A percentile compares a stretch with the other conserved stretches of the same genome.
These are phyloP conservation scores for Ulota crispa DNA, from an alignment of 225 moss, liverwort and hornwort genomes.

Conservation along the genomic window DNA sequence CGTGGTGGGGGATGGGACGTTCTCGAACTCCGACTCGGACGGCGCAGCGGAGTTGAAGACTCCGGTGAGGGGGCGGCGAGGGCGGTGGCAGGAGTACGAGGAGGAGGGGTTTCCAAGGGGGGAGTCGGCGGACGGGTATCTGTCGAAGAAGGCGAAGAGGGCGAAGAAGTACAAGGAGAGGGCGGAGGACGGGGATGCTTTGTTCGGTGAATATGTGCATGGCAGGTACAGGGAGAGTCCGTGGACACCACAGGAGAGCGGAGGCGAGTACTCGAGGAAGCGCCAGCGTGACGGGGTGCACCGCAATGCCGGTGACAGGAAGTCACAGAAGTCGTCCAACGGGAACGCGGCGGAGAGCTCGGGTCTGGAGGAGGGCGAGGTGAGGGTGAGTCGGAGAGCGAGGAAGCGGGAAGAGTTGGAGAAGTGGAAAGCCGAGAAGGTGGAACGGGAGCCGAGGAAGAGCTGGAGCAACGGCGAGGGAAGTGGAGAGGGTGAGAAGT, in stretches of 20 bases:
- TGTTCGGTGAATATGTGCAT: not conserved
- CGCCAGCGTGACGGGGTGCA: conserved; percentile 19
- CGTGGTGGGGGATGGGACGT: conserved; percentile 50
- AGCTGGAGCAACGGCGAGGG: conserved; percentile 11
- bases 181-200: conserved; percentile 26
- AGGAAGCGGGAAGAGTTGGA: conserved; percentile 32
- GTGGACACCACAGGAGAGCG: not conserved
- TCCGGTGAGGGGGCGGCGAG: conserved; percentile 36
- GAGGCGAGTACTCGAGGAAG: conserved; percentile 40
- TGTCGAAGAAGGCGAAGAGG: conserved; percentile 49
- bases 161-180: conserved; percentile 40
- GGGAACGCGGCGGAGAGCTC: conserved; percentile 34
- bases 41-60: conserved; percentile 29
- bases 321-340: conserved; percentile 10
- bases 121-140: conserved; percentile 43
- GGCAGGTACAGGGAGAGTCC: conserved; percentile 30
- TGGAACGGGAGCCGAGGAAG: conserved; percentile 17
- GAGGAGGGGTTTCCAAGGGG: conserved; percentile 76
- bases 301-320: conserved; percentile 8
- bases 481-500: conserved; percentile 6
- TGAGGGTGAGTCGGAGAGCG: conserved; percentile 47
- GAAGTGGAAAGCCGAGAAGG: conserved; percentile 37
- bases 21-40: conserved; percentile 48
- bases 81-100: conserved; percentile 75
- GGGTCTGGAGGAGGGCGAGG: conserved; percentile 51